Conservation (phyloP, 139 green algal species). For the Volvox reticuliferus region DNA sequence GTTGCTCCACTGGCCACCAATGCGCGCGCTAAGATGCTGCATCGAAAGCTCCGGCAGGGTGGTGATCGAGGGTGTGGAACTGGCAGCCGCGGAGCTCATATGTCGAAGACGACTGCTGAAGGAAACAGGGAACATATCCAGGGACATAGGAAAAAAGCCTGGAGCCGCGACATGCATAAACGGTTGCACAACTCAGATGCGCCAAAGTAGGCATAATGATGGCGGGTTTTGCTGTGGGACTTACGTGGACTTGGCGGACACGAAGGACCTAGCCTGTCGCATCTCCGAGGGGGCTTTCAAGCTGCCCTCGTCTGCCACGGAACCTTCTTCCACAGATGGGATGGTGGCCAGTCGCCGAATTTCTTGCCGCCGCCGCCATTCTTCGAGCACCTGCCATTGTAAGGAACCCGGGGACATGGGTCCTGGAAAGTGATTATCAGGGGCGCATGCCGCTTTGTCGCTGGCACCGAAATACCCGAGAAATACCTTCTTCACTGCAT, state of each 20-base stretch:
- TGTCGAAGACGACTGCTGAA: not conserved
- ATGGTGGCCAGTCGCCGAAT: conserved; percentile 41
- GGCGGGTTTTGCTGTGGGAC: not conserved
- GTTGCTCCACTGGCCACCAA: not conserved
- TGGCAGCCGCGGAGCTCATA: not conserved
- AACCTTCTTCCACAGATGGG: conserved; percentile 27
- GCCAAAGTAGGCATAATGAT: too few relatives aligned
- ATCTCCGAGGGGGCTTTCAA: conserved; percentile 13
- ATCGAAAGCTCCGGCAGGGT: not conserved
- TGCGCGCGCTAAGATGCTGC: conserved; percentile 2
- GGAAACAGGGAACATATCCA: not conserved
- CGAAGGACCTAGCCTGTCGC: conserved; percentile 29
- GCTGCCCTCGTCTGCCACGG: conserved; percentile 2
- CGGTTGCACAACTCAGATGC: too few relatives aligned
- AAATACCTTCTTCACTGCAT: too few relatives aligned
- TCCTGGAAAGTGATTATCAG: too few relatives aligned
- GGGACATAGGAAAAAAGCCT: not conserved
- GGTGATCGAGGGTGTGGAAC: conserved; percentile 40
- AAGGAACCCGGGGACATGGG: too few relatives aligned
- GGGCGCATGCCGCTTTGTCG: too few relatives aligned
- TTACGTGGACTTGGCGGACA: conserved; percentile 32
- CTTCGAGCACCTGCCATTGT: conserved; percentile 24
- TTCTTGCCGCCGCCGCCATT: conserved; percentile 40
- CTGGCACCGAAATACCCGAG: too few relatives aligned
- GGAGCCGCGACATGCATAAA: too few relatives aligned